Evolutionary conservation across 495 filamentous ascomycete genomes (phyloP).

Genomic region (Penicillium manginii): DNA sequence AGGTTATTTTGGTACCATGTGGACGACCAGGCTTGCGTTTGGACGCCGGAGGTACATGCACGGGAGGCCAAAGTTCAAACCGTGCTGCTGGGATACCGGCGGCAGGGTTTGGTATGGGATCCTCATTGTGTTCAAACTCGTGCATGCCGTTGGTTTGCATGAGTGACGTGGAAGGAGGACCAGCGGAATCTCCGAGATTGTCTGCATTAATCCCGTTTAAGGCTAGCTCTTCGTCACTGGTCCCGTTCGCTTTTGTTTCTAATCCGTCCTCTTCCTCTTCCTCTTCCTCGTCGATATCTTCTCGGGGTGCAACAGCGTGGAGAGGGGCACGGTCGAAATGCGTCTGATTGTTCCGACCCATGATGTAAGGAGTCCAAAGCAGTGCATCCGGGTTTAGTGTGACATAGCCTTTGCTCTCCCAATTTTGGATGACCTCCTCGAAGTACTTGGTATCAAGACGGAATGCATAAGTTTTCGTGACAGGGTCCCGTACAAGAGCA

Average conservation of each 20-base stretch:
- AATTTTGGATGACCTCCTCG: conserved; percentile 79
- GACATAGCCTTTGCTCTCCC: conserved; percentile 85
- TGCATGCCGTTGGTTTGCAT: conserved; percentile 40
- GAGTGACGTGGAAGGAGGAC: conserved; percentile 45
- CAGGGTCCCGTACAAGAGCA: conserved; percentile 85
- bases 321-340: conserved; percentile 84
- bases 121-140: conserved; percentile 12
- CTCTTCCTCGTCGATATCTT: conserved; percentile 65
- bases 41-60: conserved; percentile 57
- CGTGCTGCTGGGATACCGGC: conserved; percentile 71
- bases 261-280: conserved; percentile 56
- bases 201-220: conserved; percentile 20
- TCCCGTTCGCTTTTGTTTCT: conserved; percentile 42
- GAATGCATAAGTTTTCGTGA: conserved; percentile 85
- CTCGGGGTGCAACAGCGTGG: conserved; percentile 84
- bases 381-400: conserved; percentile 80
- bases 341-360: conserved; percentile 82
- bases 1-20: conserved; percentile 25
- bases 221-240: conserved; percentile 34
- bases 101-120: conserved; percentile 31
- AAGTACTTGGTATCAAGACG: conserved; percentile 83
- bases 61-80: conserved; percentile 84
- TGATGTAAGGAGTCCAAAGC: conserved; percentile 97
- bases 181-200: conserved; percentile 35
- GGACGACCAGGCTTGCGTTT: conserved; percentile 55